A percentile compares a stretch with the other conserved stretches of the same genome.
Conservation (phyloP, 768 basidiomycete species). For the Lactarius tabidus region DNA sequence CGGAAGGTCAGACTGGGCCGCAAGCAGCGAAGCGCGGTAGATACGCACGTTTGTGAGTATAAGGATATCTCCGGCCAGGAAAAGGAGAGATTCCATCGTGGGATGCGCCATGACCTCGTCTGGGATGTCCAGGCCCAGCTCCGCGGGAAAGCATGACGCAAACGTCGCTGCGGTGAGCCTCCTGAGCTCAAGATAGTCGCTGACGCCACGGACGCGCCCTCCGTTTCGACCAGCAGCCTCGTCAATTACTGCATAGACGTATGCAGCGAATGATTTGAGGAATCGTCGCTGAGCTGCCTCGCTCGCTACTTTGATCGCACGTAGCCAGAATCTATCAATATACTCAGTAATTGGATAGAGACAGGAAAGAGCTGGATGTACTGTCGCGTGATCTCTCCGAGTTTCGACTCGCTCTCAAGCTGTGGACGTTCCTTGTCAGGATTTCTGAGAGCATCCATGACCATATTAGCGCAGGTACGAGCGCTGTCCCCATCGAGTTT, state of each 20-base stretch:
- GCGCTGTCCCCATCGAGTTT: slow-evolving; percentile 32
- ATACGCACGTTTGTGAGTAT: slow-evolving; percentile 39
- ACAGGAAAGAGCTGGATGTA: slow-evolving; percentile 26
- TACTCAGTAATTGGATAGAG: neutral
- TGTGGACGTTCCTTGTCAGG: slow-evolving; percentile 36
- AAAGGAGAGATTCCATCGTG: slow-evolving; percentile 32
- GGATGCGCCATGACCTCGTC: slow-evolving; percentile 41
- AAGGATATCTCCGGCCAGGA: slow-evolving; percentile 34
- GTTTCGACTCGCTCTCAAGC: slow-evolving; percentile 36
- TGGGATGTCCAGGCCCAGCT: slow-evolving; percentile 38
- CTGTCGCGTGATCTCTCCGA: slow-evolving; percentile 40
- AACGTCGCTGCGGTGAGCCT: slow-evolving; percentile 38
- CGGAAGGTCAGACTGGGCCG: neutral
- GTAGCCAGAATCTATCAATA: neutral
- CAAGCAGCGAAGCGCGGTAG: neutral
- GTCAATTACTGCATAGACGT: slow-evolving; percentile 36
- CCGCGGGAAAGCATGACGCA: slow-evolving; percentile 36
- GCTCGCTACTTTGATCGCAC: slow-evolving; percentile 28
- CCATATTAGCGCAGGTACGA: slow-evolving; percentile 32
- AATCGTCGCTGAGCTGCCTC: slow-evolving; percentile 33
- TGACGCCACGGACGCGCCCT: slow-evolving; percentile 35
- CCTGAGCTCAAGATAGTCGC: slow-evolving; percentile 40
- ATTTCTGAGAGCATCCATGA: slow-evolving; percentile 38
- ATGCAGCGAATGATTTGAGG: slow-evolving; percentile 35
- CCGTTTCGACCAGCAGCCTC: slow-evolving; percentile 33